phyloP scores from a whole-genome alignment of 257 asterid genomes.

The Rauvolfia tetraphylla region DNA sequence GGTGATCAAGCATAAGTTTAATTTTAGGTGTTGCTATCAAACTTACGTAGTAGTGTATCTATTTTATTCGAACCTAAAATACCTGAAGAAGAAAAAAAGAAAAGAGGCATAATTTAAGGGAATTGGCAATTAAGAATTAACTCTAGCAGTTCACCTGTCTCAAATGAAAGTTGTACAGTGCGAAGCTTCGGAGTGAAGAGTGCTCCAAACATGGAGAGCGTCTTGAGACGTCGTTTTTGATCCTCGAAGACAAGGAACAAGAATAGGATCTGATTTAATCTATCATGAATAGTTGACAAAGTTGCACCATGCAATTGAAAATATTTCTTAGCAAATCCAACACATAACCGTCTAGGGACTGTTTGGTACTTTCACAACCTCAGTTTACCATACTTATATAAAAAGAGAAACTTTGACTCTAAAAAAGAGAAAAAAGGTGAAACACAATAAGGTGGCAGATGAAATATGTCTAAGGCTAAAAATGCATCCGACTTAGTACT shows the following conservation, averaged over 20 bases:
- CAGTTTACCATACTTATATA: background rate
- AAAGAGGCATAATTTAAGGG: background rate
- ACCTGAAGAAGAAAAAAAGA: background rate
- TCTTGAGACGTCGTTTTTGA: conserved; percentile 53
- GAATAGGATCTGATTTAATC: background rate
- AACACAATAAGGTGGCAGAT: background rate
- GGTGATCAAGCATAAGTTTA: background rate
- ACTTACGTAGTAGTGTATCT: background rate
- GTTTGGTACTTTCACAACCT: background rate
- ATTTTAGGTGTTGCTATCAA: background rate
- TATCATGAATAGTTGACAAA: background rate
- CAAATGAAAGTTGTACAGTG: conserved; percentile 79
- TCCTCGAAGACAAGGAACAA: conserved; percentile 32
- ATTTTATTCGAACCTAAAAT: background rate
- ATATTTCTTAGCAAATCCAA: background rate
- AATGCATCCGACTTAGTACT: too few species aligned
- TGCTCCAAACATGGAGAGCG: conserved; percentile 77
- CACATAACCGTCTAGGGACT: background rate
- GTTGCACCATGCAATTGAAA: background rate
- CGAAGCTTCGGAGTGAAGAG: conserved; percentile 94
- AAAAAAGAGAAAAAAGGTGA: background rate
- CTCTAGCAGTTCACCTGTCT: conserved; percentile 57
- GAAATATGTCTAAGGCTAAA: background rate
- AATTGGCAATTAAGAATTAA: background rate
- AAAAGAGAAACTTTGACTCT: background rate